Evolutionary conservation across 1,139 yeast genomes (phyloP).

Genomic region (Kodamaea sp.): DNA sequence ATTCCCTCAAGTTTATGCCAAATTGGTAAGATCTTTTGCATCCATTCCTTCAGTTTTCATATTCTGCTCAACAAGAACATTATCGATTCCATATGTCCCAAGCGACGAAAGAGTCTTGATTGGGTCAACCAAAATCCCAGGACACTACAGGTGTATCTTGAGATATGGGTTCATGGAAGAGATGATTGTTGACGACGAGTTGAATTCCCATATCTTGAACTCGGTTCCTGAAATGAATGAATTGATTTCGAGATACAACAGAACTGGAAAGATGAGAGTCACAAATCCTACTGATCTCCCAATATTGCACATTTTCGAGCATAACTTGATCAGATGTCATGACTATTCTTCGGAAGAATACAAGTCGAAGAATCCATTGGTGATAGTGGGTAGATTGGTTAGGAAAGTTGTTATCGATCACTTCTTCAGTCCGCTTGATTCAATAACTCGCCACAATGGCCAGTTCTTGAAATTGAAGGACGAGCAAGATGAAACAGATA

Average conservation of each 20-base stretch:
- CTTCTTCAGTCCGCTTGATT: slow-evolving; percentile 30
- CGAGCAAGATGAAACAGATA: slow-evolving; percentile 25
- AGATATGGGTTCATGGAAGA: slow-evolving; percentile 51
- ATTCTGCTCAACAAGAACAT: slow-evolving; percentile 41
- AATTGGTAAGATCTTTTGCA: slow-evolving; percentile 37
- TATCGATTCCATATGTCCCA: slow-evolving; percentile 42
- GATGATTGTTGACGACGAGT: slow-evolving; percentile 26
- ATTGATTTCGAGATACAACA: slow-evolving; percentile 12
- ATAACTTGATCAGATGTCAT: slow-evolving; percentile 31
- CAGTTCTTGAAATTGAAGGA: slow-evolving; percentile 22
- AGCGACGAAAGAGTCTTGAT: slow-evolving; percentile 39
- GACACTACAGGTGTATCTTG: slow-evolving; percentile 47
- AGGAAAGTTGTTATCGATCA: slow-evolving; percentile 27
- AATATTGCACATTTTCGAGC: slow-evolving; percentile 39
- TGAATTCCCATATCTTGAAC: slow-evolving; percentile 28
- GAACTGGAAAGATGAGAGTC: not conserved
- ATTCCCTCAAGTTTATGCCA: slow-evolving; percentile 42
- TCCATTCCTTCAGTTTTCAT: slow-evolving; percentile 45
- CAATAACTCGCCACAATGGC: slow-evolving; percentile 29
- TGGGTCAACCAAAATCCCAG: slow-evolving; percentile 40
- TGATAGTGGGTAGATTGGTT: slow-evolving; percentile 14
- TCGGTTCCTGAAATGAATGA: slow-evolving; percentile 23
- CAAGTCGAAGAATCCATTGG: slow-evolving; percentile 21
- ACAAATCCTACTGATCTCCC: slow-evolving; percentile 17
- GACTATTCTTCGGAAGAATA: slow-evolving; percentile 17